These are phyloP conservation scores for Exophiala aquamarina DNA, from an alignment of 2,329 filamentous ascomycete species.

Conservation along the genomic window DNA sequence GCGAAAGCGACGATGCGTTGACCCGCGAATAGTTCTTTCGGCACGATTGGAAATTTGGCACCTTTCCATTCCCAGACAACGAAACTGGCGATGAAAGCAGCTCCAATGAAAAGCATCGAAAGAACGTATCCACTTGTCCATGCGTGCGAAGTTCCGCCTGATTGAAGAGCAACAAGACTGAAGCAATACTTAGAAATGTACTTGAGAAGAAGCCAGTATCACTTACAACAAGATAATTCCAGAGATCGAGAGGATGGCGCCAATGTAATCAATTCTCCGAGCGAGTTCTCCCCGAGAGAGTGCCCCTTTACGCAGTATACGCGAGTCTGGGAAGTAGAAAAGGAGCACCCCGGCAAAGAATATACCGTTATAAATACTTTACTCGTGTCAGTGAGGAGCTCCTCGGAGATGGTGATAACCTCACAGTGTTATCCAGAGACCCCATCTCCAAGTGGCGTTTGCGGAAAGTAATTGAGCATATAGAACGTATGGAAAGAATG, in stretches of 20 bases:
- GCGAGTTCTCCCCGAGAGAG: conserved; percentile 7
- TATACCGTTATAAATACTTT: conserved; percentile 20
- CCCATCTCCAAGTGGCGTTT: conserved; percentile 20
- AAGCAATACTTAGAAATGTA: neutral
- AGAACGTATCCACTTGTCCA: conserved; percentile 40
- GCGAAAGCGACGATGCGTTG: conserved; percentile 53
- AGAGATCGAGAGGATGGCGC: conserved; percentile 18
- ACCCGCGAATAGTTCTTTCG: conserved; percentile 44
- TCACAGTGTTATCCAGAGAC: conserved; percentile 23
- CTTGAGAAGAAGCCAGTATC: conserved; percentile 35
- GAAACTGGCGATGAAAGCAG: conserved; percentile 41
- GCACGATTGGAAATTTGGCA: conserved; percentile 47
- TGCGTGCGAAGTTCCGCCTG: conserved; percentile 19
- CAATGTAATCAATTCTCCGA: conserved; percentile 18
- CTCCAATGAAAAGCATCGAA: conserved; percentile 45
- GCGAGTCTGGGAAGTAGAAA: conserved; percentile 21
- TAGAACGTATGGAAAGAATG: conserved; percentile 21
- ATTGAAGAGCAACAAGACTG: conserved; percentile 21
- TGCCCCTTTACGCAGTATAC: conserved; percentile 12
- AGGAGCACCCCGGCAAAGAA: conserved; percentile 13
- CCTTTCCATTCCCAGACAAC: conserved; percentile 48
- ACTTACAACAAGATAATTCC: conserved; percentile 21
- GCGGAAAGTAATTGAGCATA: conserved; percentile 17
- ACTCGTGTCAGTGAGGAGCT: no score
- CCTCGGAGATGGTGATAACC: no score